Evolutionary conservation across 306 rosid genomes (phyloP).

Genomic region (Cicer bijugum): DNA sequence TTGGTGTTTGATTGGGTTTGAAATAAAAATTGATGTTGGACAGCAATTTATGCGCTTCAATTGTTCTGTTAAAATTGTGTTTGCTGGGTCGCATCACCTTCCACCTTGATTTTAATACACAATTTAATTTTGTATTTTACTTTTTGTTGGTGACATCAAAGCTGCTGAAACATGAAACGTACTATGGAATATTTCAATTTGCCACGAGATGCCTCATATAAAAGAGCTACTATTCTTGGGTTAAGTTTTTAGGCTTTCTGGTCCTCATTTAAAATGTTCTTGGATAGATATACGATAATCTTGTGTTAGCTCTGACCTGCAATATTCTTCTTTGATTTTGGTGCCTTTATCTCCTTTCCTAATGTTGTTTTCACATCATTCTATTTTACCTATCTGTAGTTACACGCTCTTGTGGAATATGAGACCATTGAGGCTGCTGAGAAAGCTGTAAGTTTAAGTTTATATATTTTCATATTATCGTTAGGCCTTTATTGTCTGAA

Average conservation of each 20-base stretch:
- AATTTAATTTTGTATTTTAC: neutral
- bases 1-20: slow-evolving; percentile 2
- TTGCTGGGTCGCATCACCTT: neutral
- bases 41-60: neutral
- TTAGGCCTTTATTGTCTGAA: slow-evolving; percentile 22
- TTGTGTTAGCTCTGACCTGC: slow-evolving; percentile 19
- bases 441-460: slow-evolving; percentile 77
- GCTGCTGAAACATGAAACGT: slow-evolving; percentile 1
- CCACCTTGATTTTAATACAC: slow-evolving; percentile 14
- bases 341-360: slow-evolving; percentile 22
- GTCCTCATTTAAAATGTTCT: slow-evolving; percentile 17
- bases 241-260: slow-evolving; percentile 19
- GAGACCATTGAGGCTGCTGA: slow-evolving; percentile 90
- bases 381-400: slow-evolving; percentile 48
- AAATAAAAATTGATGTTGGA: neutral
- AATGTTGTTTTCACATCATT: slow-evolving; percentile 2
- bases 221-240: neutral
- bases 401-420: slow-evolving; percentile 90
- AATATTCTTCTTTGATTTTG: slow-evolving; percentile 36
- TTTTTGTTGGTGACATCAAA: neutral
- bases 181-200: slow-evolving; percentile 8
- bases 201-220: slow-evolving; percentile 12
- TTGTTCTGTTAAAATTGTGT: neutral
- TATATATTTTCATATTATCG: slow-evolving; percentile 33
- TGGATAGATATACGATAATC: slow-evolving; percentile 23